These are phyloP conservation scores for Trifolium pratense DNA, from an alignment of 306 rosid species.

Conservation along the genomic window DNA sequence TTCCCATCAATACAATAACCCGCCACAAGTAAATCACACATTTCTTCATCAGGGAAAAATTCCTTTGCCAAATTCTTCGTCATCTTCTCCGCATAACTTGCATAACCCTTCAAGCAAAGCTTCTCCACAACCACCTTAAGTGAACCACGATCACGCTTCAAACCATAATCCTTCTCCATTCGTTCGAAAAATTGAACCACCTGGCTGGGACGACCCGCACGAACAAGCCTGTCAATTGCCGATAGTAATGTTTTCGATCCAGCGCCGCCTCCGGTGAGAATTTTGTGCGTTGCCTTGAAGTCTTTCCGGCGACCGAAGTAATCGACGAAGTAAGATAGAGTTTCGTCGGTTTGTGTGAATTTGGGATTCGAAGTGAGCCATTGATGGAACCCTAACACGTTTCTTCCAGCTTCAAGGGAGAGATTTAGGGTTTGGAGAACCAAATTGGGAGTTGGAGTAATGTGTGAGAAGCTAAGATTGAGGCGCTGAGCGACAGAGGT, in stretches of 20 bases:
- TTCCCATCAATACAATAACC: slow-evolving; percentile 80
- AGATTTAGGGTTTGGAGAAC: slow-evolving; percentile 60
- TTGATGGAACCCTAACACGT: slow-evolving; percentile 60
- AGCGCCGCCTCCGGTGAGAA: slow-evolving; percentile 46
- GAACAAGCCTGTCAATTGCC: slow-evolving; percentile 64
- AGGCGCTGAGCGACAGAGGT: slow-evolving; percentile 63
- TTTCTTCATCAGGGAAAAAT: slow-evolving; percentile 66
- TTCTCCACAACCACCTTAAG: slow-evolving; percentile 64
- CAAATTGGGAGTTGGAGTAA: slow-evolving; percentile 55
- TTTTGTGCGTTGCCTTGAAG: slow-evolving; percentile 70
- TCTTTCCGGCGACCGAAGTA: slow-evolving; percentile 79
- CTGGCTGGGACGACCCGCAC: slow-evolving; percentile 63
- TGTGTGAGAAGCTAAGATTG: slow-evolving; percentile 68
- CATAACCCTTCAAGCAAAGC: slow-evolving; percentile 71
- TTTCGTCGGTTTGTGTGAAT: slow-evolving; percentile 68
- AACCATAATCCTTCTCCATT: slow-evolving; percentile 79
- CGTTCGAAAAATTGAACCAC: slow-evolving; percentile 68
- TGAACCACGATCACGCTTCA: slow-evolving; percentile 60
- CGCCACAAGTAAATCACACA: slow-evolving; percentile 64
- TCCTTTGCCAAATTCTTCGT: slow-evolving; percentile 70
- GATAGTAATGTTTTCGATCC: slow-evolving; percentile 64
- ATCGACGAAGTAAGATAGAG: slow-evolving; percentile 63
- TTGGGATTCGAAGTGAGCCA: slow-evolving; percentile 64
- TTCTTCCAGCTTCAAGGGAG: slow-evolving; percentile 69
- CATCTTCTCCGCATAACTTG: slow-evolving; percentile 75